phyloP scores from a whole-genome alignment of 169 alveolate genomes.

The Plasmodium knowlesi region DNA sequence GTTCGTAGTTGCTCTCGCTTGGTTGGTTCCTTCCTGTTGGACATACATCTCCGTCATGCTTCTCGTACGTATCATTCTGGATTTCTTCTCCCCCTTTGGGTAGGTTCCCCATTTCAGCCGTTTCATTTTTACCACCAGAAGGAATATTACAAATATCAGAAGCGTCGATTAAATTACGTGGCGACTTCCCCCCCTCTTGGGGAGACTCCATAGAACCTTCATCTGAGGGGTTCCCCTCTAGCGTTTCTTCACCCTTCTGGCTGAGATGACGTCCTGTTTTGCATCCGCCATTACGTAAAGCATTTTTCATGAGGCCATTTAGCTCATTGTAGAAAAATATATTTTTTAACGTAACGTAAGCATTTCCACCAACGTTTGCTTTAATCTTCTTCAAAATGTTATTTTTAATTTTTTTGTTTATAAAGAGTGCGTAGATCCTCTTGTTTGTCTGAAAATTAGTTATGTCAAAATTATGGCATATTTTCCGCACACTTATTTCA shows the following conservation, averaged over 20 bases:
- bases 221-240: background rate
- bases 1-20: background rate
- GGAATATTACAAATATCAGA: background rate
- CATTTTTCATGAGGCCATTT: slow-evolving; percentile 17
- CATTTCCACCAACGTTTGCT: background rate
- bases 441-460: slow-evolving; percentile 10
- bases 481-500: slow-evolving; percentile 35
- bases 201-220: background rate
- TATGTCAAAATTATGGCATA: slow-evolving; percentile 30
- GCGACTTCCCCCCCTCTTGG: background rate
- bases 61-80: background rate
- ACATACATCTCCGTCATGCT: background rate
- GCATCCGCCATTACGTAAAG: background rate
- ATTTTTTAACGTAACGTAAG: slow-evolving; percentile 4
- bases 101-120: background rate
- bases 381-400: slow-evolving; percentile 28
- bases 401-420: slow-evolving; percentile 44
- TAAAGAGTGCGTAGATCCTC: slow-evolving; percentile 2
- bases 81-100: background rate
- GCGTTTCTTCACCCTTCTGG: background rate
- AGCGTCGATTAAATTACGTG: background rate
- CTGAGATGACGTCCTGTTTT: background rate
- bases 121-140: background rate
- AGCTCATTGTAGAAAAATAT: slow-evolving; percentile 5
- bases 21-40: background rate